A percentile compares a stretch with the other conserved stretches of the same genome.
Evolutionary conservation across 2,329 filamentous ascomycete genomes (phyloP).

Genomic region (Cordyceps javanica): DNA sequence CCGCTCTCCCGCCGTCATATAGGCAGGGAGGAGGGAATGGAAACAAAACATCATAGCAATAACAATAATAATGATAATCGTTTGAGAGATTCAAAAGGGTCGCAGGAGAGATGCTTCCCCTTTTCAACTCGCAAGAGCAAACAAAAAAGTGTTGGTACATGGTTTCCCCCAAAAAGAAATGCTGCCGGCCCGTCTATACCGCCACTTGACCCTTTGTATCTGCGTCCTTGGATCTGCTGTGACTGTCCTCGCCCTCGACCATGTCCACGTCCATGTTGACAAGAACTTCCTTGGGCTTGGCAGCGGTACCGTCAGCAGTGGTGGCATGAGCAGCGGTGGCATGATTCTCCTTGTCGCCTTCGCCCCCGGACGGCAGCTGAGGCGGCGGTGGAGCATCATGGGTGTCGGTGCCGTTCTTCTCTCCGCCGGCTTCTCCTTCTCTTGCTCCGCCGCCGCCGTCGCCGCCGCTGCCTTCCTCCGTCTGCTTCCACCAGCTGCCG

Average conservation of each 20-base stretch:
- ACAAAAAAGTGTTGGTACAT: conserved; percentile 5
- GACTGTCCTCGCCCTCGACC: conserved; percentile 20
- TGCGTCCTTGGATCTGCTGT: conserved; percentile 15
- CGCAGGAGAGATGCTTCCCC: too few relatives aligned
- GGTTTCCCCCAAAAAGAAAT: too few relatives aligned
- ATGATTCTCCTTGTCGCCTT: conserved; percentile 44
- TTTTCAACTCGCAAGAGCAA: too few relatives aligned
- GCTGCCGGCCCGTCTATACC: background rate
- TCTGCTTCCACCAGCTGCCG: conserved; percentile 29
- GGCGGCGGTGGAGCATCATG: background rate
- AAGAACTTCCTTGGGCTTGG: background rate
- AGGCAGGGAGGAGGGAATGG: too few relatives aligned
- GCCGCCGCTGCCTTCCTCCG: conserved; percentile 18
- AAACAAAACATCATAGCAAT: too few relatives aligned
- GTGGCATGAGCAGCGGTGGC: conserved; percentile 17
- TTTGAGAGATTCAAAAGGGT: background rate
- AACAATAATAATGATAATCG: background rate
- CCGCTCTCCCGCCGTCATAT: too few relatives aligned
- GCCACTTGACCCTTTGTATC: conserved; percentile 4
- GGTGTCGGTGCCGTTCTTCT: conserved; percentile 18
- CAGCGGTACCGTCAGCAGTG: background rate
- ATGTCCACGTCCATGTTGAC: conserved; percentile 27
- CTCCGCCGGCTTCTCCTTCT: too few relatives aligned
- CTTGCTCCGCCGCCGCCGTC: conserved; percentile 16
- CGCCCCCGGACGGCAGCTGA: conserved; percentile 22